phyloP scores from a whole-genome alignment of 2,329 filamentous ascomycete genomes.

The Torrubiella hemipterigena region DNA sequence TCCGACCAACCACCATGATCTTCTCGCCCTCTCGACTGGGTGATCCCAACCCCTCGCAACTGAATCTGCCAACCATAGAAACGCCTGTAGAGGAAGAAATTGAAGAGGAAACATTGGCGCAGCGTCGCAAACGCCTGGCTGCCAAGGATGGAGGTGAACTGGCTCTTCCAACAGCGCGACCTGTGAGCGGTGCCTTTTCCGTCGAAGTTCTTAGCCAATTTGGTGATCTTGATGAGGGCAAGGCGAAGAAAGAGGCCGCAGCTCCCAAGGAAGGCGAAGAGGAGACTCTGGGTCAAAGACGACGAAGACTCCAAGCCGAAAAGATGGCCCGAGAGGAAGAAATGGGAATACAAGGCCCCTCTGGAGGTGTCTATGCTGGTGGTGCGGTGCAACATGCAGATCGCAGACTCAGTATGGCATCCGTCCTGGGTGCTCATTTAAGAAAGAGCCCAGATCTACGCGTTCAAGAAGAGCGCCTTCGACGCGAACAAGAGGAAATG shows the following conservation, averaged over 20 bases:
- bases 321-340: slow-evolving; percentile 50
- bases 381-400: slow-evolving; percentile 12
- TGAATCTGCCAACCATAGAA: slow-evolving; percentile 15
- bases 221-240: slow-evolving; percentile 37
- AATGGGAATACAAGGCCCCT: too few relatives aligned
- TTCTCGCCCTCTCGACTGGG: slow-evolving; percentile 11
- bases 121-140: slow-evolving; percentile 53
- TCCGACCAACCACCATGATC: slow-evolving; percentile 33
- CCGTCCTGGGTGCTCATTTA: slow-evolving; percentile 38
- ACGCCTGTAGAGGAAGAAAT: slow-evolving; percentile 44
- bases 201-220: slow-evolving; percentile 57
- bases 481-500: slow-evolving; percentile 27
- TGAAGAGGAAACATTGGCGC: slow-evolving; percentile 53
- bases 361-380: too few relatives aligned
- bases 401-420: slow-evolving; percentile 42
- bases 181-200: slow-evolving; percentile 55
- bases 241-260: slow-evolving; percentile 24
- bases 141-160: slow-evolving; percentile 36
- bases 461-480: slow-evolving; percentile 27
- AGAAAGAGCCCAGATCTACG: slow-evolving; percentile 25
- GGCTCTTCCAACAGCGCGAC: slow-evolving; percentile 38
- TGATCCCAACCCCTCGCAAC: slow-evolving; percentile 6
- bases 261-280: slow-evolving; percentile 39
- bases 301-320: slow-evolving; percentile 59
- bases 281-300: slow-evolving; percentile 69